These are phyloP conservation scores for Bonnemaisonia californica DNA, from an alignment of 31 red algal species.

Conservation along the genomic window DNA sequence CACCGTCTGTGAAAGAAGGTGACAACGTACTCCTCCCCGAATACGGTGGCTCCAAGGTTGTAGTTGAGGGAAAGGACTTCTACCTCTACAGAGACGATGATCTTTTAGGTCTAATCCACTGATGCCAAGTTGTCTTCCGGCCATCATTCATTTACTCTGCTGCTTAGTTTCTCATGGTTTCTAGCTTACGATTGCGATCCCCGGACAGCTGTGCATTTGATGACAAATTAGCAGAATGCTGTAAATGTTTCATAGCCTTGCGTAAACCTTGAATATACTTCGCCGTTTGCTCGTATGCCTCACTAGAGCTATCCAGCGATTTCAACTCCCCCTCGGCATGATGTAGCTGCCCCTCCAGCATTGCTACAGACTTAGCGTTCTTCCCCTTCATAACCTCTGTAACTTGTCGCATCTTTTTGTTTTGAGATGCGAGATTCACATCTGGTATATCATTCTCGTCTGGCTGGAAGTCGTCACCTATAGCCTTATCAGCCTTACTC, in stretches of 20 bases:
- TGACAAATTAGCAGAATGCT: neutral
- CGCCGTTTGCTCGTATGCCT: neutral
- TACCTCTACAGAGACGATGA: slow-evolving; percentile 96
- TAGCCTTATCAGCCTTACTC: slow-evolving; percentile 64
- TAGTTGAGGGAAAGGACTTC: slow-evolving; percentile 89
- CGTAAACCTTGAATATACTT: slow-evolving; percentile 21
- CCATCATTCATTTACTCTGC: neutral
- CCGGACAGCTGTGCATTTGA: neutral
- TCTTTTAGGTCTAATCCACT: slow-evolving; percentile 69
- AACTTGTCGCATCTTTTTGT: neutral
- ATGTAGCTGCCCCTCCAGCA: slow-evolving; percentile 17
- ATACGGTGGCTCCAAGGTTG: slow-evolving; percentile 88
- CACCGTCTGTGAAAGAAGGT: slow-evolving; percentile 79
- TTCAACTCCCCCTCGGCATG: slow-evolving; percentile 5
- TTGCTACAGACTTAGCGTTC: neutral
- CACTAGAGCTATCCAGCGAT: neutral
- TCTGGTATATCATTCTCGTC: slow-evolving; percentile 60
- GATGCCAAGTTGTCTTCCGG: neutral
- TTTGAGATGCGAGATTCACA: neutral
- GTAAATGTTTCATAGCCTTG: slow-evolving; percentile 22
- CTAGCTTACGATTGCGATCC: slow-evolving; percentile 1
- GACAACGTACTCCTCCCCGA: slow-evolving; percentile 94
- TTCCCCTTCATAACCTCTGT: neutral
- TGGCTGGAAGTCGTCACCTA: slow-evolving; percentile 18
- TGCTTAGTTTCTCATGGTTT: neutral